These are phyloP conservation scores for Marvania coccoides DNA, from an alignment of 139 green algal species.

Conservation along the genomic window DNA sequence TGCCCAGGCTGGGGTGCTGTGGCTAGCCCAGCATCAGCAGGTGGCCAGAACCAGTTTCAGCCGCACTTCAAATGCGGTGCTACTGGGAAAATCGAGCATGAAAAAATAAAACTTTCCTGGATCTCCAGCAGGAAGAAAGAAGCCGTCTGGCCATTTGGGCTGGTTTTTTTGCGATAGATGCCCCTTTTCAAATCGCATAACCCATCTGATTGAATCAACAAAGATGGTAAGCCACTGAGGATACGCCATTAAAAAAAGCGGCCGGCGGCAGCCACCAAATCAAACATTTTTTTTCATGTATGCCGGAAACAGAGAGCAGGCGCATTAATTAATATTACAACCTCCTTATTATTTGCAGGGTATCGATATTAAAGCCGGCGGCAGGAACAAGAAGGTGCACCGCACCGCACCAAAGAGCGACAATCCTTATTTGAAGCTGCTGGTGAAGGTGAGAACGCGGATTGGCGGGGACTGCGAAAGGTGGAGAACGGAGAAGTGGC, in stretches of 20 bases:
- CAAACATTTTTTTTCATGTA: background rate
- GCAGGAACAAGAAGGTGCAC: constrained; percentile 86
- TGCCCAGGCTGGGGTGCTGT: too few species aligned
- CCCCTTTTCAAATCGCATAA: background rate
- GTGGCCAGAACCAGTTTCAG: too few species aligned
- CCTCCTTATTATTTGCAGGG: constrained; percentile 53
- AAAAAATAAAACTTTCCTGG: too few species aligned
- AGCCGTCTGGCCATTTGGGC: too few species aligned
- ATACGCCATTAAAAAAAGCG: background rate
- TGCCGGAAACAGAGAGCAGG: background rate
- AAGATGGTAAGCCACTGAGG: background rate
- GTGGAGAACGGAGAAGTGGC: too few species aligned
- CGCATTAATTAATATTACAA: background rate
- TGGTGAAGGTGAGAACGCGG: constrained; percentile 87
- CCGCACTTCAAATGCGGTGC: too few species aligned
- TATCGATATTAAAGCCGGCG: constrained; percentile 95
- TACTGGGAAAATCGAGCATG: too few species aligned
- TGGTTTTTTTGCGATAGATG: too few species aligned
- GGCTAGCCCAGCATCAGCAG: too few species aligned
- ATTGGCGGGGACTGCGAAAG: background rate
- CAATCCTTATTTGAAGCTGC: constrained; percentile 98
- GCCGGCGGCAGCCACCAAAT: background rate
- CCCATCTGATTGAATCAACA: background rate
- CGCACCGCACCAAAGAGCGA: constrained; percentile 90
- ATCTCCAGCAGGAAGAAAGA: too few species aligned